A percentile compares a stretch with the other conserved stretches of the same genome.
Evolutionary conservation across 495 filamentous ascomycete species (phyloP).

Genomic region (Viridothelium virens): DNA sequence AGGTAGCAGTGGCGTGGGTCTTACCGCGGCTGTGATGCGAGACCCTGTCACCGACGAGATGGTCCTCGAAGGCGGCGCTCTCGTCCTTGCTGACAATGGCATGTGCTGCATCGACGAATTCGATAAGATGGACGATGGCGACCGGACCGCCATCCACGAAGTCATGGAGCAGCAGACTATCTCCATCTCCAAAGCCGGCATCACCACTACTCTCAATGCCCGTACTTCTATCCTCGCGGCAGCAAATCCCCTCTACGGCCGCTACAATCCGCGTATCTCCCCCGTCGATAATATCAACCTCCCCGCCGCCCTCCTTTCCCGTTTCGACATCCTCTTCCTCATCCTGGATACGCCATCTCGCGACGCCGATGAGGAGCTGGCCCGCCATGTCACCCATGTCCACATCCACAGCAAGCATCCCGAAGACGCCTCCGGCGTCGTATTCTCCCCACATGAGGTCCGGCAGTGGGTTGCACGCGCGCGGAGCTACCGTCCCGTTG

Average conservation of each 20-base stretch:
- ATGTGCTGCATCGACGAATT: conserved; percentile 99
- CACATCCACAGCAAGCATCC: conserved; percentile 97
- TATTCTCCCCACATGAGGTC: conserved; percentile 85
- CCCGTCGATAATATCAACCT: conserved; percentile 99
- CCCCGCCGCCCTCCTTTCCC: conserved; percentile 85
- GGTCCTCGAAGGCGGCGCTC: conserved; percentile 92
- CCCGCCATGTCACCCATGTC: conserved; percentile 89
- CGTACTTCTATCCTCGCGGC: conserved; percentile 96
- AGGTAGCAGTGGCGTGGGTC: conserved; percentile 90
- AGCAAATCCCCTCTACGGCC: conserved; percentile 93
- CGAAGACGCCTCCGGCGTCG: conserved; percentile 55
- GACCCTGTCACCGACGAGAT: conserved; percentile 98
- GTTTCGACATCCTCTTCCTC: conserved; percentile 94
- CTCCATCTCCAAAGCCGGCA: conserved; percentile 96
- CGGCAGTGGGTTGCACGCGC: conserved; percentile 93
- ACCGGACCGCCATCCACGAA: conserved; percentile 97
- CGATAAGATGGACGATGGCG: conserved; percentile 98
- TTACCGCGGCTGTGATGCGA: conserved; percentile 96
- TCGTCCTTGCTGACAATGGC: conserved; percentile 94
- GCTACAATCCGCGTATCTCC: conserved; percentile 93
- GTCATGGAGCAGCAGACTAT: conserved; percentile 99
- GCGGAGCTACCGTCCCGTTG: conserved; percentile 74
- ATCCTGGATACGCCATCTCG: conserved; percentile 87
- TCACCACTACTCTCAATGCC: conserved; percentile 91
- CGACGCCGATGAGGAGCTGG: conserved; percentile 87